Evolutionary conservation across 352 stramenopile genomes (phyloP), one percentile per base, ranked within the genome.

Genomic region (Phytophthora pinifolia): DNA sequence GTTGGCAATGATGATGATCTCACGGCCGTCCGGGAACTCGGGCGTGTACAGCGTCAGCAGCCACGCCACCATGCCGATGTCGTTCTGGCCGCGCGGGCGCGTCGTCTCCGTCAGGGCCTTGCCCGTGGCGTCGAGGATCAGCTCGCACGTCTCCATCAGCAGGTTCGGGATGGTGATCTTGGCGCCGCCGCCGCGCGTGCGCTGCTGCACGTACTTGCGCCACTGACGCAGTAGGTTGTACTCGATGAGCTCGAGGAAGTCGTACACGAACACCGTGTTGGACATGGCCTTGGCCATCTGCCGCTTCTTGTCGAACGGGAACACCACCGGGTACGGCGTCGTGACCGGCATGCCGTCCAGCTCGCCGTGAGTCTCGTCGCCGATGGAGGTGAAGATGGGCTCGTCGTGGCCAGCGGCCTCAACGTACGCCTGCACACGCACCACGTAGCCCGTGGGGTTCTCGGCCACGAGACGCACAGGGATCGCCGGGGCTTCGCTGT

Each of bases 61-160:
- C 98, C 98, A 99, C 20, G 97, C 98, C 50, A 99, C 97, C 97
- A 99, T 99, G 52, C 97, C 97, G 46, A 99, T 97, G 78, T 98
- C 80, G 80, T 99, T 99, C 52, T 95, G 78, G 44, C 97, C 97
- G 30, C 93, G 88, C 13, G 87, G 75, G 36, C 98, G 85, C 15
- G 68, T 74, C 6, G 75, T 89, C 52, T 83, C 70, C 31, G 70
- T 74, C 10, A 93, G 39, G 9, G 62, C 47, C 56, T 76, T 76
- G 36, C 81, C 89, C 46, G 87, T 74, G 7, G 62, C 86, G 51
- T 94, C 84, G 1, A 99, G 86, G 37, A 98, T 88, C 44, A 99
- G 81, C 72, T 99, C 96, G 17, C 79, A 83, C 10, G 91, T 90
- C 59, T 98, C 96, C 71, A 98, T 88, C 30, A 98, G 79, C 74